Conservation (phyloP, 2,329 filamentous ascomycete genomes). For the Trichoderma citrinoviride region DNA sequence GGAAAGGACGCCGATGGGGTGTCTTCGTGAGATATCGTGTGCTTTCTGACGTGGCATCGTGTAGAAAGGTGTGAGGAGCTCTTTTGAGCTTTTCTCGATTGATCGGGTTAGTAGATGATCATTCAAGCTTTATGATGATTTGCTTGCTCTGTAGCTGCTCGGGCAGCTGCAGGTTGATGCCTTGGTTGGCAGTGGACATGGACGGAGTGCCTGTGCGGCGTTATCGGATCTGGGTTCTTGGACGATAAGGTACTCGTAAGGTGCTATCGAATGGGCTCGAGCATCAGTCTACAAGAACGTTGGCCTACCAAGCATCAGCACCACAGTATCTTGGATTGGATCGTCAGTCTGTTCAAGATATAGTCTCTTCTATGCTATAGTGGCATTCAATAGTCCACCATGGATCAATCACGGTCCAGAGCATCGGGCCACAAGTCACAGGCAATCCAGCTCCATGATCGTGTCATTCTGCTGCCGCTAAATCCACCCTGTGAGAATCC, state of each 20-base stretch:
- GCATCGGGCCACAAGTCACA: neutral
- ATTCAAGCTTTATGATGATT: no score
- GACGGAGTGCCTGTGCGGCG: neutral
- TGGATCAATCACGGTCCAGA: no score
- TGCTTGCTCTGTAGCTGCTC: neutral
- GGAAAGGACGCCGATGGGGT: neutral
- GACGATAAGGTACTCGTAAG: constrained; percentile 9
- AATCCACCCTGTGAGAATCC: neutral
- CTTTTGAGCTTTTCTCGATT: neutral
- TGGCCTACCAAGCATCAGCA: neutral
- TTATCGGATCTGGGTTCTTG: constrained; percentile 8
- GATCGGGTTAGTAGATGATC: no score
- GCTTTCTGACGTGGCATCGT: constrained; percentile 7
- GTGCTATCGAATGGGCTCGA: no score
- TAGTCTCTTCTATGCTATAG: no score
- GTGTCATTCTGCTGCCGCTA: constrained; percentile 10
- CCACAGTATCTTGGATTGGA: no score
- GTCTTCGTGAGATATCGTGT: neutral
- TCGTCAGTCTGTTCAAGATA: no score
- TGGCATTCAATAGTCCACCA: no score
- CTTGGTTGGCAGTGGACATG: neutral
- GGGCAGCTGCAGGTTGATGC: neutral
- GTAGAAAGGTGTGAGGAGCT: neutral
- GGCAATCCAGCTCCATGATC: neutral
- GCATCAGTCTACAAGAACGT: no score